Conservation (phyloP, 202 grass and related monocot species). For the Dendrocalamus latiflorus region DNA sequence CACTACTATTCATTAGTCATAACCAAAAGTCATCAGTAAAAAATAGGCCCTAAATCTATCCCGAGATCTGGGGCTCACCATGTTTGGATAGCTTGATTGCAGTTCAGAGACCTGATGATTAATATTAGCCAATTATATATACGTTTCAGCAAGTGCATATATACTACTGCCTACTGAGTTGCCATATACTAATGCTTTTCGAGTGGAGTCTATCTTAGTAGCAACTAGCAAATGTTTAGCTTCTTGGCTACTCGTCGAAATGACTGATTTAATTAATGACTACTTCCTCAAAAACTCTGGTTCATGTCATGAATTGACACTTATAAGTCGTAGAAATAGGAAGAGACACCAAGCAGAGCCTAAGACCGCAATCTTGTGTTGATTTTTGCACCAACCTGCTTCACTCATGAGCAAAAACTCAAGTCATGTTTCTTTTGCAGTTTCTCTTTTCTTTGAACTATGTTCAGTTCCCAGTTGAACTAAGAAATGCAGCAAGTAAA, state of each 20-base stretch:
- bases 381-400: background rate
- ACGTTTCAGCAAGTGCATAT: slow-evolving; percentile 1
- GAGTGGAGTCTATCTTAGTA: background rate
- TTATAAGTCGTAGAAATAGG: background rate
- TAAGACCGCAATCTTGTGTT: background rate
- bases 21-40: too few relatives aligned
- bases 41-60: background rate
- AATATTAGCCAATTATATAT: slow-evolving; percentile 5
- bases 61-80: background rate
- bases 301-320: background rate
- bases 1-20: too few relatives aligned
- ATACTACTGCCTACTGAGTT: background rate
- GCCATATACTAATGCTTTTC: background rate
- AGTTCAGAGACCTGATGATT: slow-evolving; percentile 28
- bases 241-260: background rate
- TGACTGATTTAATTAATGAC: background rate
- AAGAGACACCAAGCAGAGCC: background rate
- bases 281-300: background rate
- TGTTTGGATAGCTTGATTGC: slow-evolving; percentile 12
- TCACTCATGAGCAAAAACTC: background rate
- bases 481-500: background rate
- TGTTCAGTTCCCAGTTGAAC: background rate
- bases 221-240: background rate
- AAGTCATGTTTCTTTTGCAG: background rate
- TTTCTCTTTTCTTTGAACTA: background rate